Evolutionary conservation across 495 filamentous ascomycete species (phyloP).

Genomic region (Trypethelium eluteriae): DNA sequence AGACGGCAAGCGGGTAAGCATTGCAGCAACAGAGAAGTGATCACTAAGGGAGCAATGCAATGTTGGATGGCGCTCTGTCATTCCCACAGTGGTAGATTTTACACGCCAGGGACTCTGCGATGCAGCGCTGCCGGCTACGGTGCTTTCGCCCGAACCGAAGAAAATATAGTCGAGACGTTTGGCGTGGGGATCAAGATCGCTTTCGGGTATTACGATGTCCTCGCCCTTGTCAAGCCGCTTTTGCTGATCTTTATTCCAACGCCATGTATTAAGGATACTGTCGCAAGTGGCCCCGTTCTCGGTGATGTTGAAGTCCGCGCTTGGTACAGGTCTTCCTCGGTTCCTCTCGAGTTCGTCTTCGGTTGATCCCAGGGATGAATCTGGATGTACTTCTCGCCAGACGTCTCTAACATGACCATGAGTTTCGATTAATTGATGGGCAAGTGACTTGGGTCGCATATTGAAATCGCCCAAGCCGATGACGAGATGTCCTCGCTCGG

Average conservation of each 20-base stretch:
- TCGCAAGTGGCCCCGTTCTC: constrained; percentile 87
- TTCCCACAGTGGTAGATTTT: constrained; percentile 59
- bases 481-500: constrained; percentile 75
- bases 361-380: constrained; percentile 66
- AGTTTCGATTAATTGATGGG: constrained; percentile 73
- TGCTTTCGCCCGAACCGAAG: constrained; percentile 35
- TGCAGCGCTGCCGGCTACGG: constrained; percentile 27
- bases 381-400: constrained; percentile 73
- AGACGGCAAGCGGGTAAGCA: constrained; percentile 41
- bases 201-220: constrained; percentile 47
- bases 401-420: constrained; percentile 72
- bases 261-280: constrained; percentile 81
- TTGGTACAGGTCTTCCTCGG: constrained; percentile 51
- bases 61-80: constrained; percentile 75
- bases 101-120: constrained; percentile 53
- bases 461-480: constrained; percentile 91
- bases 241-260: constrained; percentile 63
- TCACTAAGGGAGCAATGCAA: constrained; percentile 81
- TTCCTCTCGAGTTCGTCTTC: constrained; percentile 55
- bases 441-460: constrained; percentile 79
- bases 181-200: constrained; percentile 59
- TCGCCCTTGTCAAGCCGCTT: constrained; percentile 54
- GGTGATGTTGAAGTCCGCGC: constrained; percentile 63
- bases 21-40: constrained; percentile 80
- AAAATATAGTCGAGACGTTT: constrained; percentile 97